Conservation (phyloP, 495 filamentous ascomycete genomes). For the Aspergillus funiculosus region DNA sequence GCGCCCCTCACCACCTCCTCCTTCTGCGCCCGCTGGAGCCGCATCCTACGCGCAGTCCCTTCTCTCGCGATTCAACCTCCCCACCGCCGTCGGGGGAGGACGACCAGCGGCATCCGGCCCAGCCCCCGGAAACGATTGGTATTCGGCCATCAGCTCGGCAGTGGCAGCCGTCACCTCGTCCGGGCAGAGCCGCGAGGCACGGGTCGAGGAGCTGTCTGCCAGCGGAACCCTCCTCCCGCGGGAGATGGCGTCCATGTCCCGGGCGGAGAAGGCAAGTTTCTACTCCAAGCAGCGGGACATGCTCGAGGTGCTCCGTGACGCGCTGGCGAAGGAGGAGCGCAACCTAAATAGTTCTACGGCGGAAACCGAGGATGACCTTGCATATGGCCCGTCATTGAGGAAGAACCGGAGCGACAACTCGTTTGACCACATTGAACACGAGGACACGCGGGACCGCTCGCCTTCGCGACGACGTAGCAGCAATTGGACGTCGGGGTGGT, state of each 20-base stretch:
- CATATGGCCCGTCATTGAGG: constrained; percentile 46
- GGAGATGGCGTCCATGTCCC: constrained; percentile 48
- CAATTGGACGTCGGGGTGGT: constrained; percentile 37
- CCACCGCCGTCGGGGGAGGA: constrained; percentile 41
- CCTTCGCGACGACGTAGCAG: constrained; percentile 21
- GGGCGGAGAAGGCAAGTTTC: constrained; percentile 60
- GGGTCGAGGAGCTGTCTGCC: constrained; percentile 48
- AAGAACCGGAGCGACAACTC: constrained; percentile 72
- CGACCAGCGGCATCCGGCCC: constrained; percentile 41
- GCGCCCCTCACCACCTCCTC: constrained; percentile 43
- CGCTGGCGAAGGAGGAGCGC: constrained; percentile 67
- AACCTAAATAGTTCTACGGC: constrained; percentile 36
- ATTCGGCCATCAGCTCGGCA: constrained; percentile 59
- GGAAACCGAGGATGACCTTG: constrained; percentile 42
- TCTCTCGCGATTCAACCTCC: constrained; percentile 79
- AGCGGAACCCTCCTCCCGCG: constrained; percentile 64
- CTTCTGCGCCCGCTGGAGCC: constrained; percentile 33
- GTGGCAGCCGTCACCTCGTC: constrained; percentile 46
- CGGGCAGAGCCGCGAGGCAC: constrained; percentile 42
- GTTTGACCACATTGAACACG: constrained; percentile 77
- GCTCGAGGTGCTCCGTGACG: constrained; percentile 62
- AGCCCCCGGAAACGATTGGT: constrained; percentile 56
- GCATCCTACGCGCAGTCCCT: constrained; percentile 70
- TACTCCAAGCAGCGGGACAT: constrained; percentile 68
- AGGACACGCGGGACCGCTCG: constrained; percentile 48